Evolutionary conservation across 257 asterid species (phyloP).

Genomic region (Primulina tabacum): DNA sequence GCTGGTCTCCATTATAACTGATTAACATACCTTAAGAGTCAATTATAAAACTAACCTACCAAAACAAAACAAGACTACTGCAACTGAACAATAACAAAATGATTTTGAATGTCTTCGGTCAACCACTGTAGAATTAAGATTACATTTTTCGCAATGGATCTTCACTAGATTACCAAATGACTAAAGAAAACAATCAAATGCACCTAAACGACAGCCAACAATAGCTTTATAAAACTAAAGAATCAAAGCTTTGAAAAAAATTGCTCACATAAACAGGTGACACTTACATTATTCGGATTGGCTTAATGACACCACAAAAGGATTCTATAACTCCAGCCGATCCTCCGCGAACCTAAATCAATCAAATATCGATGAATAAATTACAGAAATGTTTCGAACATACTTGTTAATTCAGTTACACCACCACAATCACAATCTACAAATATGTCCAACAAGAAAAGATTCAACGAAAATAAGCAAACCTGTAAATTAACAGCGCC

Average conservation of each 20-base stretch:
- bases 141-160: neutral
- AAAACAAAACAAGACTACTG: neutral
- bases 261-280: slow-evolving; percentile 13
- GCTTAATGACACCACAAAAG: slow-evolving; percentile 73
- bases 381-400: neutral
- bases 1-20: no score
- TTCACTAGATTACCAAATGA: neutral
- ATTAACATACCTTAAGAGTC: no score
- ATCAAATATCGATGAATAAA: neutral
- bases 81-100: slow-evolving; percentile 10
- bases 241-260: slow-evolving; percentile 1
- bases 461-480: slow-evolving; percentile 5
- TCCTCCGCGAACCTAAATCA: slow-evolving; percentile 80
- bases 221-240: neutral
- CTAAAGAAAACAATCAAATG: neutral
- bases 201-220: neutral
- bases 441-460: neutral
- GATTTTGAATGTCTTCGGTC: neutral
- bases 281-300: slow-evolving; percentile 64
- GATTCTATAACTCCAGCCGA: slow-evolving; percentile 88
- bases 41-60: neutral
- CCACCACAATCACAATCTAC: neutral
- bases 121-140: neutral
- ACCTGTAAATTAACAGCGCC: slow-evolving; percentile 86
- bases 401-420: neutral